A percentile compares a stretch with the other conserved stretches of the same genome.
Conservation (phyloP, 345 rosid species). For the Conringia planisiliqua region DNA sequence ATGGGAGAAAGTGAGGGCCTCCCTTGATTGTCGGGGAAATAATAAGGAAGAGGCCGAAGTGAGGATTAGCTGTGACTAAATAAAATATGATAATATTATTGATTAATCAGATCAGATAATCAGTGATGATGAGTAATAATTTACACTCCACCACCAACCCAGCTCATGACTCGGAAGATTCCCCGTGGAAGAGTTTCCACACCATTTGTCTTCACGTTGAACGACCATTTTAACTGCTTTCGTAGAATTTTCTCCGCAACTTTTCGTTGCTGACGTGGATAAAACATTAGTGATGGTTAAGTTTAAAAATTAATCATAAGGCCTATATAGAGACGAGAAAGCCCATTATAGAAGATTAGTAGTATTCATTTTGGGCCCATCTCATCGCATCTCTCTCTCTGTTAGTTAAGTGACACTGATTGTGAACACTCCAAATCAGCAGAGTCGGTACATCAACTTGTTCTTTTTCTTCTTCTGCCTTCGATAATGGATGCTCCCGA, state of each 20-base stretch:
- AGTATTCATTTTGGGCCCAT: background rate
- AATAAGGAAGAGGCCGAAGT: background rate
- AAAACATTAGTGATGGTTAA: background rate
- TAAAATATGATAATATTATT: background rate
- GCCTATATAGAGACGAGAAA: background rate
- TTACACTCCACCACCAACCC: background rate
- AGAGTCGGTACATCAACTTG: background rate
- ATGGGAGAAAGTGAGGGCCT: slow-evolving; percentile 13
- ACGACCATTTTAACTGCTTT: background rate
- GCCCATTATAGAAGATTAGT: slow-evolving; percentile 7
- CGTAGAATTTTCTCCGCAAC: background rate
- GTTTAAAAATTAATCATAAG: background rate
- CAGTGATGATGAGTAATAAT: background rate
- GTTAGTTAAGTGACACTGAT: background rate
- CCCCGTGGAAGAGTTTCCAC: background rate
- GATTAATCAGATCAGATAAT: background rate
- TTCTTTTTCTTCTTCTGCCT: background rate
- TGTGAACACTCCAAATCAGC: background rate
- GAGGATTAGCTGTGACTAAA: slow-evolving; percentile 15
- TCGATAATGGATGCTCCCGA: slow-evolving; percentile 21
- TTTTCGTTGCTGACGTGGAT: background rate
- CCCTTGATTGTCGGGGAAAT: background rate
- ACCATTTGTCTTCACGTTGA: background rate
- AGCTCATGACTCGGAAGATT: slow-evolving; percentile 16
- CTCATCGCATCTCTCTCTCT: background rate